Percentiles rank a stretch among this genome's conserved stretches.
Conservation (phyloP, 2,329 filamentous ascomycete species). For the Epichloe glyceriae region DNA sequence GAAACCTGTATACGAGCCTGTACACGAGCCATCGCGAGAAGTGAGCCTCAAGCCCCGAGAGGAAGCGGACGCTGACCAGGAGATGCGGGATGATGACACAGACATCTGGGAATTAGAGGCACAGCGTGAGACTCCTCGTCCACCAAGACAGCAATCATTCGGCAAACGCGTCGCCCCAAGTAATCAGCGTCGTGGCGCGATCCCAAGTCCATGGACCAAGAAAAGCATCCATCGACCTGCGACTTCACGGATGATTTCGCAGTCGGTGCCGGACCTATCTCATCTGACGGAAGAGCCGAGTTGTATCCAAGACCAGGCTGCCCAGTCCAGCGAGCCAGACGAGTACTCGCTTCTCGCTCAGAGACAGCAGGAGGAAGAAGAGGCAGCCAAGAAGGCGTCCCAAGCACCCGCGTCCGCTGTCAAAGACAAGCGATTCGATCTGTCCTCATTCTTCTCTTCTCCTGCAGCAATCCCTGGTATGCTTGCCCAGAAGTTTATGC, state of each 20-base stretch:
- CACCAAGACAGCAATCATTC: constrained; percentile 18
- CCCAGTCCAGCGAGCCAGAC: constrained; percentile 17
- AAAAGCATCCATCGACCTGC: constrained; percentile 8
- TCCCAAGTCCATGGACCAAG: constrained; percentile 29
- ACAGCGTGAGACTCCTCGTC: constrained; percentile 29
- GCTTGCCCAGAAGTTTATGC: constrained; percentile 19
- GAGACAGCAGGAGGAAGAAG: constrained; percentile 9
- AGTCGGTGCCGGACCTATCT: constrained; percentile 7
- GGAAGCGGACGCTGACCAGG: constrained; percentile 8
- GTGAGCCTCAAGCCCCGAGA: background rate
- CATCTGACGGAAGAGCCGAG: constrained; percentile 5
- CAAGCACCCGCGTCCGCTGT: constrained; percentile 11
- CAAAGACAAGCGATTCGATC: constrained; percentile 28
- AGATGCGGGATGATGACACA: constrained; percentile 27
- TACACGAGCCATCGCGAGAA: constrained; percentile 7
- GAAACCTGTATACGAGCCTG: constrained; percentile 5
- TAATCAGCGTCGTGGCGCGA: constrained; percentile 11
- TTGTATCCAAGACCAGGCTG: constrained; percentile 4
- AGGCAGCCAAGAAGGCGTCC: constrained; percentile 7
- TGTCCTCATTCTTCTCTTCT: constrained; percentile 46
- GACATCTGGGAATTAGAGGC: constrained; percentile 48
- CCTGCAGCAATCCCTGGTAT: constrained; percentile 29
- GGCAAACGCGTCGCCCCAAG: constrained; percentile 13
- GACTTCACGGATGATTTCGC: constrained; percentile 4
- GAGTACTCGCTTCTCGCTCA: constrained; percentile 34